phyloP scores from a whole-genome alignment of 2,329 filamentous ascomycete genomes.

The Raffaelea arxii region DNA sequence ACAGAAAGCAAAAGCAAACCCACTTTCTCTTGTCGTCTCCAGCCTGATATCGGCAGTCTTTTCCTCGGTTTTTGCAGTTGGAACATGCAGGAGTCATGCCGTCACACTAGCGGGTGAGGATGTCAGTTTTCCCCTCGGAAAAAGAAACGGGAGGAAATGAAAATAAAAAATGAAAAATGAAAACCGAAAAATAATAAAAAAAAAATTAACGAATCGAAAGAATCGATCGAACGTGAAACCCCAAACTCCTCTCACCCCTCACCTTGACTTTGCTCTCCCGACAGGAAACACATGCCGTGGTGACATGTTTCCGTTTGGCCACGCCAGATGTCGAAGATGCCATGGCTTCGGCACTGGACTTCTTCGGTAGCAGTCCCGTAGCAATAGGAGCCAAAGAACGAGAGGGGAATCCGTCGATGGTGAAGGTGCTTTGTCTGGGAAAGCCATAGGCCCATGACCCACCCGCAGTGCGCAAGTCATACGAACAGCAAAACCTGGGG shows the following conservation, averaged over 20 bases:
- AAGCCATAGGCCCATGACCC: too few relatives aligned
- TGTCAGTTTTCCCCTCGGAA: not conserved
- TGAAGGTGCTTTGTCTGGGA: too few relatives aligned
- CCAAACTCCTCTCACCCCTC: too few relatives aligned
- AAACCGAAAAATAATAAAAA: not conserved
- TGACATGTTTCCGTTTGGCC: conserved; percentile 13
- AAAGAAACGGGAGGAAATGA: too few relatives aligned
- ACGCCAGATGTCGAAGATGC: not conserved
- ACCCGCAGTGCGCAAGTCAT: too few relatives aligned
- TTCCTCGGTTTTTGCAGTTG: conserved; percentile 16
- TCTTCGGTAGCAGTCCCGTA: not conserved
- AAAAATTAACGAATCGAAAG: not conserved
- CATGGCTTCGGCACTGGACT: not conserved
- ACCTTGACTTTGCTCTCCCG: conserved; percentile 30
- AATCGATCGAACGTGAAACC: conserved; percentile 1
- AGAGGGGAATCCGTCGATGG: too few relatives aligned
- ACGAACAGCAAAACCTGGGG: too few relatives aligned
- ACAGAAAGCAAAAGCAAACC: conserved; percentile 1
- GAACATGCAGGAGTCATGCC: conserved; percentile 11
- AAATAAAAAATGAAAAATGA: too few relatives aligned
- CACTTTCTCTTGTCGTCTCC: conserved; percentile 20
- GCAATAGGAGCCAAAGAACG: too few relatives aligned
- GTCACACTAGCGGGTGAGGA: conserved; percentile 7
- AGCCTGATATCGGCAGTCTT: conserved; percentile 16
- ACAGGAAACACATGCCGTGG: conserved; percentile 20